Evolutionary conservation across 192 early-diverging fungal genomes (phyloP).

Genomic region (Coemansia sp.): DNA sequence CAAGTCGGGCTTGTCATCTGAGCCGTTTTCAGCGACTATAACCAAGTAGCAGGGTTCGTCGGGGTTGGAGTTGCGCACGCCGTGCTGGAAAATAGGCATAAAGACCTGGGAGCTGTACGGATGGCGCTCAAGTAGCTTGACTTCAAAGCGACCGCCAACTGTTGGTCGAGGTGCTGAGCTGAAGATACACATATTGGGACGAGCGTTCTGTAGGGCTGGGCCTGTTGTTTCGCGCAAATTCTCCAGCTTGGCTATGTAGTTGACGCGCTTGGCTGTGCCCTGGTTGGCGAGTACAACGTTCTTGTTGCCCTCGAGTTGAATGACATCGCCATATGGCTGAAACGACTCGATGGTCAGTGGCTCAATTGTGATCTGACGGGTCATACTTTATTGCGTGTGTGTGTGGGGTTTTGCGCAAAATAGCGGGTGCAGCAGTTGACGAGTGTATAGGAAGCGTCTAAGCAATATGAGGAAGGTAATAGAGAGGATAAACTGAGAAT

Average conservation of each 20-base stretch:
- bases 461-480: background rate
- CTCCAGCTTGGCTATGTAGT: constrained; percentile 64
- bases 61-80: constrained; percentile 22
- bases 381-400: constrained; percentile 12
- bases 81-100: constrained; percentile 68
- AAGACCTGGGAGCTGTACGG: constrained; percentile 84
- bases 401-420: background rate
- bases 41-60: constrained; percentile 67
- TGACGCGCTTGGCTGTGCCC: constrained; percentile 74
- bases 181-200: constrained; percentile 76
- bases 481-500: background rate
- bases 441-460: background rate
- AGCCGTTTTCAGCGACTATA: constrained; percentile 76
- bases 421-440: background rate
- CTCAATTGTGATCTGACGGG: constrained; percentile 56
- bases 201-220: constrained; percentile 36
- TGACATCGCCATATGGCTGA: constrained; percentile 75
- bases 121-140: constrained; percentile 83
- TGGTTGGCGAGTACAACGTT: constrained; percentile 67
- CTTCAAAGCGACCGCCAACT: constrained; percentile 55
- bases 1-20: constrained; percentile 72
- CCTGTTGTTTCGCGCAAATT: constrained; percentile 51
- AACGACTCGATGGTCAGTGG: constrained; percentile 71
- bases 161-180: constrained; percentile 50
- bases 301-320: constrained; percentile 59